phyloP scores from a whole-genome alignment of 257 asterid species.

The Salvia miltiorrhiza region DNA sequence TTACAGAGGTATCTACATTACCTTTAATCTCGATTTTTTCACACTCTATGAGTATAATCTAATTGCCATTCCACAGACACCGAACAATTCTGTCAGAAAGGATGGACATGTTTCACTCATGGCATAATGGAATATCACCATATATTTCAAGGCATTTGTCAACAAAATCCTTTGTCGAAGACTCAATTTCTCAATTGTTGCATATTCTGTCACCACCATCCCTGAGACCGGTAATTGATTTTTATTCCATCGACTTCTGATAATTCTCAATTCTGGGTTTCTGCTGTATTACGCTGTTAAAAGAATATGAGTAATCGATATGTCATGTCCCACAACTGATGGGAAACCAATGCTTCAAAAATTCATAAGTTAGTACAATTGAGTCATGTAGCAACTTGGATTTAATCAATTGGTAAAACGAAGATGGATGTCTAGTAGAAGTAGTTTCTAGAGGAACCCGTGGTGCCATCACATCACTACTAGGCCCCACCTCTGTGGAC shows the following conservation, averaged over 20 bases:
- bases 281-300: not conserved
- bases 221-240: conserved; percentile 72
- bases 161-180: conserved; percentile 73
- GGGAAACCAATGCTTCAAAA: not conserved
- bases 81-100: conserved; percentile 65
- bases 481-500: not conserved
- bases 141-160: conserved; percentile 88
- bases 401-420: not conserved
- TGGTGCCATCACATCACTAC: not conserved
- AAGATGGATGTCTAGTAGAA: not conserved
- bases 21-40: conserved; percentile 14
- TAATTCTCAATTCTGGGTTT: conserved; percentile 11
- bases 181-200: conserved; percentile 66
- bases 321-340: not conserved
- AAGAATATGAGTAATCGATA: not conserved
- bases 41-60: conserved; percentile 10
- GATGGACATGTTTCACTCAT: conserved; percentile 65
- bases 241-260: conserved; percentile 15
- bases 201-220: conserved; percentile 89
- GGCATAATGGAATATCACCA: conserved; percentile 75
- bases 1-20: conserved; percentile 61
- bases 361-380: not conserved
- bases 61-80: conserved; percentile 40
- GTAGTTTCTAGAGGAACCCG: not conserved
- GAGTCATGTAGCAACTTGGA: not conserved